Evolutionary conservation across 768 basidiomycete species (phyloP).

Genomic region (Suillus brevipes): DNA sequence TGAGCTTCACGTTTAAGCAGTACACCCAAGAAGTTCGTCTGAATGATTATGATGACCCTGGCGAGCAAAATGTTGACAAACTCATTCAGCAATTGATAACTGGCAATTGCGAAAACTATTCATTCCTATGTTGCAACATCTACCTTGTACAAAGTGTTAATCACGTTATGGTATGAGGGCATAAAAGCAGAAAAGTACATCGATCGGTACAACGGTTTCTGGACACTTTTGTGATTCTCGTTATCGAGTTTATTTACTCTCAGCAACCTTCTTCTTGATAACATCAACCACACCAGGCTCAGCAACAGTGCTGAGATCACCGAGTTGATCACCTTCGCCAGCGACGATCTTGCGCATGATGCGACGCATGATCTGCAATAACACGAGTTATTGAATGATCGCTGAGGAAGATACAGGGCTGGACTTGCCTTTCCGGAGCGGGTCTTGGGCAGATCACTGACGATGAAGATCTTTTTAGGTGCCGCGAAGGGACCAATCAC

Average conservation of each 20-base stretch:
- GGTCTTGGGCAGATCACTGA: conserved; percentile 89
- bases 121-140: not conserved
- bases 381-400: not conserved
- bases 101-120: not conserved
- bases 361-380: conserved; percentile 80
- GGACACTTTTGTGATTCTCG: not conserved
- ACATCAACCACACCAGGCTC: conserved; percentile 84
- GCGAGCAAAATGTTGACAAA: not conserved
- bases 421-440: conserved; percentile 79
- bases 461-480: conserved; percentile 88
- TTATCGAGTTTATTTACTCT: conserved; percentile 24
- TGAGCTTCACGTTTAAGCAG: not conserved
- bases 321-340: conserved; percentile 92
- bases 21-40: not conserved
- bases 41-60: not conserved
- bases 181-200: not conserved
- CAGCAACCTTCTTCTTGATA: conserved; percentile 79
- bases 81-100: not conserved
- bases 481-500: conserved; percentile 97
- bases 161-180: not conserved
- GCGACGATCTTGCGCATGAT: conserved; percentile 96
- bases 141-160: conserved; percentile 1
- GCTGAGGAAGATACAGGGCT: not conserved
- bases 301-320: conserved; percentile 91
- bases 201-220: not conserved